Conservation (phyloP, 2,329 filamentous ascomycete species). For the Fusarium fujikuroi region DNA sequence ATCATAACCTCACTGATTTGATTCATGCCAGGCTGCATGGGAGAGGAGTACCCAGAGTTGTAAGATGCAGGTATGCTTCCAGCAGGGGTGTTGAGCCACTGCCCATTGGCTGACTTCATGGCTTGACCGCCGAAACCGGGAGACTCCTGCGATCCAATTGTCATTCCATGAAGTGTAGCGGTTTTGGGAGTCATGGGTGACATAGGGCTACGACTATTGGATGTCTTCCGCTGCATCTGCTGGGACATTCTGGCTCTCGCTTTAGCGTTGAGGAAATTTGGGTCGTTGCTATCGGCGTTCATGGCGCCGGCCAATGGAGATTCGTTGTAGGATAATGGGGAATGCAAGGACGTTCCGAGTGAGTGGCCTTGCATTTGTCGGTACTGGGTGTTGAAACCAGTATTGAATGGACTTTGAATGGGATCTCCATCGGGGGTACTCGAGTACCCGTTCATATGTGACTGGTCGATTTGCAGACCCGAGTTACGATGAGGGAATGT, state of each 20-base stretch:
- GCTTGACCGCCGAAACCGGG: conserved; percentile 80
- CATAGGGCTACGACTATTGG: conserved; percentile 71
- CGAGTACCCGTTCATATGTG: conserved; percentile 83
- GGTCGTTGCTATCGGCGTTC: conserved; percentile 61
- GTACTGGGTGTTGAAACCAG: conserved; percentile 84
- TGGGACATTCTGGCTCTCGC: conserved; percentile 68
- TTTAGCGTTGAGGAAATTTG: conserved; percentile 71
- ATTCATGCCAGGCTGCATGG: conserved; percentile 73
- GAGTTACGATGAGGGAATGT: conserved; percentile 67
- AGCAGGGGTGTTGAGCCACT: conserved; percentile 89
- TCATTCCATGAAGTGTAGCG: conserved; percentile 77
- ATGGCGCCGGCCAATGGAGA: conserved; percentile 59
- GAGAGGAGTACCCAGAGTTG: conserved; percentile 89
- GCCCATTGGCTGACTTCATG: conserved; percentile 87
- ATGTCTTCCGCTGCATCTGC: conserved; percentile 76
- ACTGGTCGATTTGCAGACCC: conserved; percentile 59
- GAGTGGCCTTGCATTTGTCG: conserved; percentile 71
- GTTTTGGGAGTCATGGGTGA: conserved; percentile 85
- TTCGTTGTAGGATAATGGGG: conserved; percentile 53
- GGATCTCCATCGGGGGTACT: conserved; percentile 92
- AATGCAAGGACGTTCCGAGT: conserved; percentile 62
- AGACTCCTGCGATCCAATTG: conserved; percentile 74
- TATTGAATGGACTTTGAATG: conserved; percentile 88
- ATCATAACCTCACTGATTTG: conserved; percentile 91
- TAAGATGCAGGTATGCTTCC: conserved; percentile 83